A percentile compares a stretch with the other conserved stretches of the same genome.
phyloP scores from a whole-genome alignment of 768 basidiomycete genomes.

The Serendipita indica region DNA sequence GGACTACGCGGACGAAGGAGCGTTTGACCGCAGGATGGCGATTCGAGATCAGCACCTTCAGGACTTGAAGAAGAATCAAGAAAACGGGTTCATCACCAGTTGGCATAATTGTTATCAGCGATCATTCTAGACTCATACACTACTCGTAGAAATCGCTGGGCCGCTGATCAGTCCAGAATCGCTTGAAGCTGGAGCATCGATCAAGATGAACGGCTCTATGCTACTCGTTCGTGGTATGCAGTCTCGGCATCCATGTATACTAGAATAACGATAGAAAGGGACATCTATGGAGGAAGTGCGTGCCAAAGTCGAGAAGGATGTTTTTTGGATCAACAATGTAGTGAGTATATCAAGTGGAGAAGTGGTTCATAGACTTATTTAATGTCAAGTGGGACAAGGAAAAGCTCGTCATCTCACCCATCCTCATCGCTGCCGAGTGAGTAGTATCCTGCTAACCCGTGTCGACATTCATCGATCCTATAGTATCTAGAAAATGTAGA shows the following conservation, averaged over 20 bases:
- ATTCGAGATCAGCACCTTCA: constrained; percentile 41
- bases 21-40: constrained; percentile 39
- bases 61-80: constrained; percentile 28
- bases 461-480: background rate
- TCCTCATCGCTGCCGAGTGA: constrained; percentile 16
- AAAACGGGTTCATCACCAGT: constrained; percentile 30
- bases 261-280: constrained; percentile 27
- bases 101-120: too few relatives aligned
- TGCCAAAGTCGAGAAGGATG: constrained; percentile 28
- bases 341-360: constrained; percentile 22
- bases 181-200: constrained; percentile 29
- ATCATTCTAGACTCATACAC: constrained; percentile 11
- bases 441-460: background rate
- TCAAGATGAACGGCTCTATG: constrained; percentile 47
- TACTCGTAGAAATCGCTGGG: constrained; percentile 38
- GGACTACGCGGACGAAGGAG: constrained; percentile 44
- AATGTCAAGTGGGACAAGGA: constrained; percentile 40
- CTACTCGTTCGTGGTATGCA: constrained; percentile 5
- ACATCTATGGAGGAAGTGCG: constrained; percentile 33
- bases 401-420: constrained; percentile 35
- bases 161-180: constrained; percentile 42
- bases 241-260: background rate
- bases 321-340: constrained; percentile 30
- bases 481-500: background rate
- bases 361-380: background rate